phyloP scores from a whole-genome alignment of 2,329 filamentous ascomycete genomes.

The Thermomyces lanuginosus region DNA sequence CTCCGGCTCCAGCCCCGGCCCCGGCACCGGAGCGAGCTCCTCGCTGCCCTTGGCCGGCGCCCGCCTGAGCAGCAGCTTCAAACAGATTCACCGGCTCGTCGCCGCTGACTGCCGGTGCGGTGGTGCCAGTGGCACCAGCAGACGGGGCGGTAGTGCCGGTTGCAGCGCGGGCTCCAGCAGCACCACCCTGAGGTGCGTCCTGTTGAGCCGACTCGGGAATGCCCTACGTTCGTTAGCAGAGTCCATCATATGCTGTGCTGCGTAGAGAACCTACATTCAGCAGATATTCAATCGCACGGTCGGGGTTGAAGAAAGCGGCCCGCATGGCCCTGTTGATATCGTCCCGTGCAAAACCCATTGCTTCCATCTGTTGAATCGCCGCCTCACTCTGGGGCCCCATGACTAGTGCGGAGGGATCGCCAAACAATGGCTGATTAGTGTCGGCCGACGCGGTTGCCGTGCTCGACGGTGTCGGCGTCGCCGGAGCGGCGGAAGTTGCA shows the following conservation, averaged over 20 bases:
- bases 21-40: conserved; percentile 13
- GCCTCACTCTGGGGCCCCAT: conserved; percentile 69
- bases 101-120: conserved; percentile 23
- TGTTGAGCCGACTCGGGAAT: conserved; percentile 74
- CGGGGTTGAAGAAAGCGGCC: conserved; percentile 90
- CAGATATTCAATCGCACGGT: conserved; percentile 92
- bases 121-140: conserved; percentile 15
- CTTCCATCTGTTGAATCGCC: conserved; percentile 83
- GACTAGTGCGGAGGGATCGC: conserved; percentile 65
- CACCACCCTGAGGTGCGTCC: conserved; percentile 41
- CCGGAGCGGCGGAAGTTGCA: conserved; percentile 28
- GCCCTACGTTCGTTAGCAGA: conserved; percentile 40
- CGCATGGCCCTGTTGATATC: conserved; percentile 91
- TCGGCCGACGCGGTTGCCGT: conserved; percentile 21
- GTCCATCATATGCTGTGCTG: conserved; percentile 2
- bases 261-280: conserved; percentile 50
- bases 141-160: conserved; percentile 27
- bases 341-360: conserved; percentile 81
- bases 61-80: conserved; percentile 72
- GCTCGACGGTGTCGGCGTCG: conserved; percentile 32
- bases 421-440: conserved; percentile 32
- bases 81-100: conserved; percentile 72
- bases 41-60: conserved; percentile 30
- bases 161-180: conserved; percentile 25
- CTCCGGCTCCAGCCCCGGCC: conserved; percentile 12